A percentile compares a stretch with the other conserved stretches of the same genome.
phyloP scores from a whole-genome alignment of 768 basidiomycete genomes.

The Lentinula detonsa region DNA sequence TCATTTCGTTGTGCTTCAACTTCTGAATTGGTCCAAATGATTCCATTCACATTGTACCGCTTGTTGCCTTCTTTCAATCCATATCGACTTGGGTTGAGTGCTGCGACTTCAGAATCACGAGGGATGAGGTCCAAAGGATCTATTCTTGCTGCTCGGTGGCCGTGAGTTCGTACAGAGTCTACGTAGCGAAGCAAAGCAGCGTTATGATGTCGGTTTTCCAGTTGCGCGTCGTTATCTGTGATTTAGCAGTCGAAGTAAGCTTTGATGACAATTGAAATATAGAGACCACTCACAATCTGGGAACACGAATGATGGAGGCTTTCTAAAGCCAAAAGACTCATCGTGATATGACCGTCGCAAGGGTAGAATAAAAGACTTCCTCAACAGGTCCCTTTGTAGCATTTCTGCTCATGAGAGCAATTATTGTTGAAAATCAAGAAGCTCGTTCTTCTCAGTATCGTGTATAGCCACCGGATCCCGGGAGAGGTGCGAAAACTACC shows the following conservation, averaged over 20 bases:
- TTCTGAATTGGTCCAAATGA: conserved; percentile 63
- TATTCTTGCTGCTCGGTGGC: conserved; percentile 78
- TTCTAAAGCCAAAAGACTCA: conserved; percentile 48
- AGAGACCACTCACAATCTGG: conserved; percentile 39
- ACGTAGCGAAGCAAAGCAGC: conserved; percentile 83
- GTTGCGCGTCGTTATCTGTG: conserved; percentile 58
- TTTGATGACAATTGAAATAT: not conserved
- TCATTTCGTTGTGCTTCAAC: conserved; percentile 22
- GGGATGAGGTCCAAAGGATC: conserved; percentile 87
- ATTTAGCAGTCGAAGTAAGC: not conserved
- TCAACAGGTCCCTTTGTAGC: not conserved
- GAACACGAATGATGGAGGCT: conserved; percentile 35
- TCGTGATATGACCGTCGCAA: conserved; percentile 34
- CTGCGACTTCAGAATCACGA: conserved; percentile 70
- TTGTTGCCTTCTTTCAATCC: conserved; percentile 51
- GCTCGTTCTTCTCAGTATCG: too few species aligned
- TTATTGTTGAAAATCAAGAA: too few species aligned
- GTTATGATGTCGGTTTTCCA: conserved; percentile 63
- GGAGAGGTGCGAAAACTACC: too few species aligned
- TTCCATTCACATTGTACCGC: conserved; percentile 71
- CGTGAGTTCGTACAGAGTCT: conserved; percentile 81
- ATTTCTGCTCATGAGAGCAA: not conserved
- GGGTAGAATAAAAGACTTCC: not conserved
- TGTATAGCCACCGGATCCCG: too few species aligned
- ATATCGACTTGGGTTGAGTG: conserved; percentile 72